These are phyloP conservation scores for Taphrina populina DNA, from an alignment of 1,139 yeast genomes.

Conservation along the genomic window DNA sequence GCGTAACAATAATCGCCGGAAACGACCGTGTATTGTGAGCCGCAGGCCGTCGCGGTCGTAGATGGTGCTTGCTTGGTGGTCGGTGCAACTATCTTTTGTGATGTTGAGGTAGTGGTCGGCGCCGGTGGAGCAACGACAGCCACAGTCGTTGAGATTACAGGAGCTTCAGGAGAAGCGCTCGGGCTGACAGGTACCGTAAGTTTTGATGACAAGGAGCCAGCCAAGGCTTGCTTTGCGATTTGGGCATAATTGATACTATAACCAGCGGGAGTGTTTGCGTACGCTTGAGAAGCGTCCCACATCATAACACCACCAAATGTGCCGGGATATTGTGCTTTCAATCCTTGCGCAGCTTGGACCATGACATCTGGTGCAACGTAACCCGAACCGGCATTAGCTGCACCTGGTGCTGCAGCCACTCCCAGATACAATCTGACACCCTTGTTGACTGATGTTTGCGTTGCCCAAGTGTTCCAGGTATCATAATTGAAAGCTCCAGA, in stretches of 20 bases:
- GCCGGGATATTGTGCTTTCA: slow-evolving; percentile 19
- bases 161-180: not conserved
- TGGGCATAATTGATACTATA: slow-evolving; percentile 51
- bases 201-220: slow-evolving; percentile 33
- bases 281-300: slow-evolving; percentile 90
- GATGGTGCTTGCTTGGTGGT: slow-evolving; percentile 24
- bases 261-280: slow-evolving; percentile 50
- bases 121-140: slow-evolving; percentile 1
- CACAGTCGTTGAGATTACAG: not conserved
- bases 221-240: slow-evolving; percentile 49
- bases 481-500: slow-evolving; percentile 73
- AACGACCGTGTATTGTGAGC: slow-evolving; percentile 7
- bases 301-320: slow-evolving; percentile 81
- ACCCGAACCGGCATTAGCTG: slow-evolving; percentile 61
- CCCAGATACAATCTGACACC: slow-evolving; percentile 65
- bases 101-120: slow-evolving; percentile 19
- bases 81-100: slow-evolving; percentile 13
- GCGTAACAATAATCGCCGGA: slow-evolving; percentile 20
- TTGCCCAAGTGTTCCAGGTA: slow-evolving; percentile 75
- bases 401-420: slow-evolving; percentile 66
- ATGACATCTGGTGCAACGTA: slow-evolving; percentile 52
- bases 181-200: slow-evolving; percentile 17
- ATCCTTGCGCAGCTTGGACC: slow-evolving; percentile 47
- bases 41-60: slow-evolving; percentile 13
- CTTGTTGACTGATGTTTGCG: slow-evolving; percentile 61